phyloP scores from a whole-genome alignment of 2,329 filamentous ascomycete genomes.

The Diaporthe aspalathi region DNA sequence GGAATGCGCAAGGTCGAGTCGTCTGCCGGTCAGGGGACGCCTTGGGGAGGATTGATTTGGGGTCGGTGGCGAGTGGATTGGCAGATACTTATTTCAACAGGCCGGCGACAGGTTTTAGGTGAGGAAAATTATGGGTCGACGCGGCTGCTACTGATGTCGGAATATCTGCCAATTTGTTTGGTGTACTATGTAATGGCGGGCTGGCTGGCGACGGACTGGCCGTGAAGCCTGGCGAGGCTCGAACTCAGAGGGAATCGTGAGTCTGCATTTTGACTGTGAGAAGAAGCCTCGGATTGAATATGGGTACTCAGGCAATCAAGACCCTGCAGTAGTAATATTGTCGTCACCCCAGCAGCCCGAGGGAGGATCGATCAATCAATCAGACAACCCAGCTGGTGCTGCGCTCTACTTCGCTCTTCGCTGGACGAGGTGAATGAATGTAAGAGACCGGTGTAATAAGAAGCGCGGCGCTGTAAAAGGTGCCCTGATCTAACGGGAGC shows the following conservation, averaged over 20 bases:
- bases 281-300: slow-evolving; percentile 35
- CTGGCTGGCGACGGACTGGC: not conserved
- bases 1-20: slow-evolving; percentile 6
- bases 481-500: not conserved
- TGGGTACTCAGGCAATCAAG: slow-evolving; percentile 34
- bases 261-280: slow-evolving; percentile 40
- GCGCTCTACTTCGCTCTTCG: not conserved
- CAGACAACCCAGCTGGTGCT: not conserved
- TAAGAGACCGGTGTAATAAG: not conserved
- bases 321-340: slow-evolving; percentile 21
- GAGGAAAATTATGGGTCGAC: slow-evolving; percentile 23
- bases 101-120: not conserved
- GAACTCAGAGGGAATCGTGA: slow-evolving; percentile 35
- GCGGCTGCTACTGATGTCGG: slow-evolving; percentile 16
- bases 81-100: slow-evolving; percentile 1
- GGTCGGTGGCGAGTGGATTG: slow-evolving; percentile 1
- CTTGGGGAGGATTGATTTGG: not conserved
- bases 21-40: not conserved
- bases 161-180: slow-evolving; percentile 3
- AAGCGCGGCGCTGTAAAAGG: not conserved
- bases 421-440: not conserved
- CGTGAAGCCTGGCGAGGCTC: slow-evolving; percentile 21
- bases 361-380: not conserved
- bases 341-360: not conserved
- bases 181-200: not conserved